Evolutionary conservation across 2,329 filamentous ascomycete genomes (phyloP), one percentile per base, ranked within the genome.

Genomic region (Dactylellina sp.): DNA sequence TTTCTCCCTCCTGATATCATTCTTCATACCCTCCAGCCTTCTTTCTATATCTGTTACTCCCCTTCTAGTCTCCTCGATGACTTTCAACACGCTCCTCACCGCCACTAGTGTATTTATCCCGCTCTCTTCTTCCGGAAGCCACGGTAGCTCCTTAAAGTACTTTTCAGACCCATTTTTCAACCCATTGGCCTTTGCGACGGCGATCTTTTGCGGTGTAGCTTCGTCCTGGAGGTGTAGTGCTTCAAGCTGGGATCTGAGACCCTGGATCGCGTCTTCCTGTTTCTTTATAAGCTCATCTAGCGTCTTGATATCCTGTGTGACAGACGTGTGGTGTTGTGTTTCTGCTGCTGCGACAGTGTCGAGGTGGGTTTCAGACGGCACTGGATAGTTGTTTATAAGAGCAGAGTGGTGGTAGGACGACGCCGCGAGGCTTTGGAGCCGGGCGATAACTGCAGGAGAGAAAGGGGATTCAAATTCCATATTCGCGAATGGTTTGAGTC

Each of bases 51-150:
- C 55, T 11, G 61, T 66, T 4, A 65, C 28, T 2, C 56, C 61
- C 25, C 61, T 62, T 16, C 70, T 50, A 47, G 52, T 74, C 49
- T 55, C 70, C 7, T 74, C 70, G n/a, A 74, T 66, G 37, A 74
- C 49, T 7, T 24, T 61, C 24, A 74, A 49, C 0, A 66, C 61
- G 52, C 47, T 52, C 14, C 70, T 53, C 9, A 66, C 39, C 5
- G 70, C 63, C 32, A 74, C 46, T 2, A 74, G 25, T 11, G 70
- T 74, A 37, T 74, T 66, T 12, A 66, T 7, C 14, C 61, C 70
- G 16, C 61, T 62, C 18, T 74, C 70, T 44, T 74, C 70, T 18
- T 66, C 61, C 2, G 70, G 70, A 12, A 74, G 11, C 70, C 70
- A 74, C 6, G 70, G 70, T 37, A 66, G 16, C 35, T 74, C 53